Conservation (phyloP, 805 yeast genomes). For the Saccharomyces kudriavzevii region DNA sequence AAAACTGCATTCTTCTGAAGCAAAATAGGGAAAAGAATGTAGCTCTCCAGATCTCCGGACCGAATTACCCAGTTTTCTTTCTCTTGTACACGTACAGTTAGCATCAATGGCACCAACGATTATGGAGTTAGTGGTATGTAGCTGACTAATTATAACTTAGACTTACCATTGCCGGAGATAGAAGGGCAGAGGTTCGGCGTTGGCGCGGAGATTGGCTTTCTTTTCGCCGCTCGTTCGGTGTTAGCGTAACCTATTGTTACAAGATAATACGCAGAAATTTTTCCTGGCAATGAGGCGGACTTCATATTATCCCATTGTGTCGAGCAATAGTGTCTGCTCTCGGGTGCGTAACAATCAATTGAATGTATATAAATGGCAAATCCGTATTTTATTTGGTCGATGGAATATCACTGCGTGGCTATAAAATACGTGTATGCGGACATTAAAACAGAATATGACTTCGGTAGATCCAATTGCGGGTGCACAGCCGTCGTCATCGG, state of each 20-base stretch:
- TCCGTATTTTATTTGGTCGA: neutral
- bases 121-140: too few species aligned
- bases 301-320: neutral
- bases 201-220: neutral
- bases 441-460: neutral
- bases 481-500: neutral
- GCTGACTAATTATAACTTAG: too few species aligned
- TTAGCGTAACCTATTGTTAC: neutral
- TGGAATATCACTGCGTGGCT: neutral
- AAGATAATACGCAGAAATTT: neutral
- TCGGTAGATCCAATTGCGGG: neutral
- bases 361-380: neutral
- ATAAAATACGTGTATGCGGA: neutral
- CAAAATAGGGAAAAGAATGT: too few species aligned
- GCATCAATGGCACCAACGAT: neutral
- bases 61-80: too few species aligned
- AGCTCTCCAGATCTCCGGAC: too few species aligned
- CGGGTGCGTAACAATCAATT: neutral
- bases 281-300: neutral
- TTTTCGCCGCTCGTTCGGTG: neutral
- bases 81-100: too few species aligned
- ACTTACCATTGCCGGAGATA: neutral
- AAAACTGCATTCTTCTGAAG: too few species aligned
- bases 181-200: neutral
- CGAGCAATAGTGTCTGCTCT: neutral